Conservation (phyloP, 1,139 yeast genomes). For the Taiozyma sp. region DNA sequence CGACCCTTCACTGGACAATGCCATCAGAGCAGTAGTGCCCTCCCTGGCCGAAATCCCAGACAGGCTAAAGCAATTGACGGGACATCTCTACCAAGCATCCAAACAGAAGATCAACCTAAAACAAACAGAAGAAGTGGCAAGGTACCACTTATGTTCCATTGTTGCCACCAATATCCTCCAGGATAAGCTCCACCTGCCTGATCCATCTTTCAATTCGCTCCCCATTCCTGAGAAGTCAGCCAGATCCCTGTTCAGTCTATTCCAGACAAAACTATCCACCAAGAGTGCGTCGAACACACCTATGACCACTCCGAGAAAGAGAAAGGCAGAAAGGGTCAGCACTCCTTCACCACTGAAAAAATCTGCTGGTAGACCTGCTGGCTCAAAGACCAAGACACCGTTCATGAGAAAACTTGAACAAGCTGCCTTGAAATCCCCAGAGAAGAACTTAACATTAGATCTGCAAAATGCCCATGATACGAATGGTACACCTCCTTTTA, state of each 20-base stretch:
- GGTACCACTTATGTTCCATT: slow-evolving; percentile 63
- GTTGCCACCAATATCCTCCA: slow-evolving; percentile 51
- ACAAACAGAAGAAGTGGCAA: slow-evolving; percentile 52
- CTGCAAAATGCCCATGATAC: background rate
- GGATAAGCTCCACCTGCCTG: slow-evolving; percentile 39
- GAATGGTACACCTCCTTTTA: background rate
- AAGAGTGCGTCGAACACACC: slow-evolving; percentile 6
- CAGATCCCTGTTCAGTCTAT: slow-evolving; percentile 14
- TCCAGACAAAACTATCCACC: slow-evolving; percentile 10
- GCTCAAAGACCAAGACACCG: slow-evolving; percentile 10
- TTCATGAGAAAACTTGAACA: slow-evolving; percentile 15
- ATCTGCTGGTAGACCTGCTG: slow-evolving; percentile 13
- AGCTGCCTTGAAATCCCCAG: slow-evolving; percentile 8
- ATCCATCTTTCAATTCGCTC: slow-evolving; percentile 43
- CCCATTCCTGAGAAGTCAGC: slow-evolving; percentile 54
- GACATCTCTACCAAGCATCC: slow-evolving; percentile 48
- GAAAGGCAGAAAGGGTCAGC: slow-evolving; percentile 1
- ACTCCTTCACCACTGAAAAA: slow-evolving; percentile 10
- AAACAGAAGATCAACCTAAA: slow-evolving; percentile 44
- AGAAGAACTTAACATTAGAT: background rate
- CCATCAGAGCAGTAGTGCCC: slow-evolving; percentile 45
- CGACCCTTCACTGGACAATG: slow-evolving; percentile 24
- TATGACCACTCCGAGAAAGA: slow-evolving; percentile 12
- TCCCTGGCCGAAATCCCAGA: slow-evolving; percentile 43
- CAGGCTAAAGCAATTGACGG: slow-evolving; percentile 43